A percentile compares a stretch with the other conserved stretches of the same genome.
These are phyloP conservation scores for Neoboletus brunneissimus DNA, from an alignment of 768 basidiomycete genomes.

Conservation along the genomic window DNA sequence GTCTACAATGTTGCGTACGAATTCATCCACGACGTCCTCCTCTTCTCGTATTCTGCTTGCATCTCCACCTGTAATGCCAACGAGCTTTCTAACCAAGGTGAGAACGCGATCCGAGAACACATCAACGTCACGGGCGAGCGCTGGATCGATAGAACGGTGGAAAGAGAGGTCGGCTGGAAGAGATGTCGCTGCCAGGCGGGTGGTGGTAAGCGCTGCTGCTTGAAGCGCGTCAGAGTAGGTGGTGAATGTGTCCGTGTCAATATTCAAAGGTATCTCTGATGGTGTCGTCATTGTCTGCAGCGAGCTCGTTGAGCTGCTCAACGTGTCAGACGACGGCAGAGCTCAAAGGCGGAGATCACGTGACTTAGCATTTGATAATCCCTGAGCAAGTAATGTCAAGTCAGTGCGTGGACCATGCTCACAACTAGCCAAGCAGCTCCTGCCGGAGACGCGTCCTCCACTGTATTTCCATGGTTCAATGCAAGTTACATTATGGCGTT, in stretches of 20 bases:
- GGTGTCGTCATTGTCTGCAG: conserved; percentile 12
- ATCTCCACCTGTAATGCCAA: conserved; percentile 48
- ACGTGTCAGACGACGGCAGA: not conserved
- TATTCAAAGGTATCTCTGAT: not conserved
- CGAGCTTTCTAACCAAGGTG: conserved; percentile 58
- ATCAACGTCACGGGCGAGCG: conserved; percentile 70
- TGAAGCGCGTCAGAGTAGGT: conserved; percentile 59
- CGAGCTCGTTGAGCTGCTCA: not conserved
- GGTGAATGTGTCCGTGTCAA: conserved; percentile 41
- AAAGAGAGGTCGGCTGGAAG: conserved; percentile 80
- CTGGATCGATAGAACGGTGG: conserved; percentile 80
- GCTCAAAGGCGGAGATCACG: conserved; percentile 11
- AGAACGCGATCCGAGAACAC: conserved; percentile 64
- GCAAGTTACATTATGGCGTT: conserved; percentile 60
- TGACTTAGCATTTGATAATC: not conserved
- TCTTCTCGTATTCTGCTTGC: conserved; percentile 48
- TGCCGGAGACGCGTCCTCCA: not conserved
- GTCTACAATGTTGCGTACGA: conserved; percentile 75
- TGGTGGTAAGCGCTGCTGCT: conserved; percentile 57
- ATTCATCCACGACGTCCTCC: conserved; percentile 84
- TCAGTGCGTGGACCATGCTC: not conserved
- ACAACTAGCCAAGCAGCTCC: not conserved
- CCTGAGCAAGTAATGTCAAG: not conserved
- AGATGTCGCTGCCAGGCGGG: conserved; percentile 52
- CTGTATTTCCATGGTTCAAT: conserved; percentile 50